Conservation (phyloP, 2,329 filamentous ascomycete genomes). For the Neopestalotiopsis clavispora region DNA sequence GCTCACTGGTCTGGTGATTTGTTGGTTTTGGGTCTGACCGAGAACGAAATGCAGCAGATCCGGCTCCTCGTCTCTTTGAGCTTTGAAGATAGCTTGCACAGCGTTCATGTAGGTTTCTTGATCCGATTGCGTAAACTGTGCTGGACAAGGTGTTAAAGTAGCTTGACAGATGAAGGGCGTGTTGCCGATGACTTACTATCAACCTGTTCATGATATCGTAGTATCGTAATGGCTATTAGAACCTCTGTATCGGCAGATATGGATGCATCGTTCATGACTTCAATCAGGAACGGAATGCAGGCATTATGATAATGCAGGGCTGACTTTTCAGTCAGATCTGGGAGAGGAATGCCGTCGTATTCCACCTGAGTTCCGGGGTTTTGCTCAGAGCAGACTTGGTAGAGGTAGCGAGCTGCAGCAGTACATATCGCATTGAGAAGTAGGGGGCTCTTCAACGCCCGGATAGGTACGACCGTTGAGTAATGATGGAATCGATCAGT, state of each 20-base stretch:
- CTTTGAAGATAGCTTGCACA: neutral
- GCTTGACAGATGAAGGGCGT: neutral
- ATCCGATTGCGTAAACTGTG: neutral
- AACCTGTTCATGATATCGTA: slow-evolving; percentile 4
- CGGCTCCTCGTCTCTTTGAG: neutral
- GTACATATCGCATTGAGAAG: neutral
- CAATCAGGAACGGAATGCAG: neutral
- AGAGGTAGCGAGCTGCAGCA: neutral
- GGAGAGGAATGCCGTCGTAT: neutral
- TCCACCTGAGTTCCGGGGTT: neutral
- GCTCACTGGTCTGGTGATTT: neutral
- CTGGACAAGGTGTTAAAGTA: neutral
- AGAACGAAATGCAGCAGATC: neutral
- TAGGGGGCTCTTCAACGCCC: neutral
- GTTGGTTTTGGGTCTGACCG: neutral
- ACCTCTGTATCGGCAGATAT: slow-evolving; percentile 1
- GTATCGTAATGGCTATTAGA: neutral
- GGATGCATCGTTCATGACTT: neutral
- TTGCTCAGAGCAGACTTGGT: neutral
- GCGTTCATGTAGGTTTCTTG: slow-evolving; percentile 8
- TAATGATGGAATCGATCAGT: neutral
- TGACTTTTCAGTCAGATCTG: neutral
- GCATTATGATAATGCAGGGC: slow-evolving; percentile 4
- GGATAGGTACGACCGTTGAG: neutral
- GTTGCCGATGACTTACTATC: neutral